Base-by-base conservation (phyloP, 2,329 filamentous ascomycete species). In the Xylariaceae sp. region DNA sequence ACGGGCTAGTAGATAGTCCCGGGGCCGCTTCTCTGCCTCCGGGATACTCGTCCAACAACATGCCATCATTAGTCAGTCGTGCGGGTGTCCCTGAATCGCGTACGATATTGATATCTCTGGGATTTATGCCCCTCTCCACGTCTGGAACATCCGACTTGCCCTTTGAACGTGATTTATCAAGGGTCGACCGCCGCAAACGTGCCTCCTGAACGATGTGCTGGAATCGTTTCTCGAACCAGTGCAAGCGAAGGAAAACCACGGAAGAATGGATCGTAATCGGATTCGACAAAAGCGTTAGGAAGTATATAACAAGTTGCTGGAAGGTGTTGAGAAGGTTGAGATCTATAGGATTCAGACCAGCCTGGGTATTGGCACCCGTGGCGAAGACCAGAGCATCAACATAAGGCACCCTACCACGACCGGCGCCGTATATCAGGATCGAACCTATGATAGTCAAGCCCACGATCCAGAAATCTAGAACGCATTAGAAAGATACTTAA, bases 151-250 rank as follows among this genome's bases (percentile, higher is more conserved):
- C 80, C 7, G 71, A 65, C 42, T 71, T 73, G 2, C 76, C 70
- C 60, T 79, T 75, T 71, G 87, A 75, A 76, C 84, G 75, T 70
- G 89, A 76, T 78, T 86, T 77, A 74, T 80, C 77, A n/a, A 87
- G 74, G 42, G 82, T 88, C 56, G 82, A 80, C 56, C 92, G 84
- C 56, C 87, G 78, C 49, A 77, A 79, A 57, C 85, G 84, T 1
- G 89, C 86, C 67, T 96, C 89, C 39, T 81, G 81, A 11, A 89
- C 92, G 64, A 96, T 83, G 67, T 89, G 82, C 71, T 96, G 89
- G 71, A 99, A 97, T 6, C 92, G 85, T 74, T 95, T 96, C 75
- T 99, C 92, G 72, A 99, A 99, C 93, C 93, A 99, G 75, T 96
- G 97, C 1, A 99, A 79, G 30, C 94, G 88, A 11, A 97, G 81